Percentiles rank a stretch among this genome's conserved stretches.
phyloP scores from a whole-genome alignment of 495 filamentous ascomycete species.

The Rostrohypoxylon terebratum region DNA sequence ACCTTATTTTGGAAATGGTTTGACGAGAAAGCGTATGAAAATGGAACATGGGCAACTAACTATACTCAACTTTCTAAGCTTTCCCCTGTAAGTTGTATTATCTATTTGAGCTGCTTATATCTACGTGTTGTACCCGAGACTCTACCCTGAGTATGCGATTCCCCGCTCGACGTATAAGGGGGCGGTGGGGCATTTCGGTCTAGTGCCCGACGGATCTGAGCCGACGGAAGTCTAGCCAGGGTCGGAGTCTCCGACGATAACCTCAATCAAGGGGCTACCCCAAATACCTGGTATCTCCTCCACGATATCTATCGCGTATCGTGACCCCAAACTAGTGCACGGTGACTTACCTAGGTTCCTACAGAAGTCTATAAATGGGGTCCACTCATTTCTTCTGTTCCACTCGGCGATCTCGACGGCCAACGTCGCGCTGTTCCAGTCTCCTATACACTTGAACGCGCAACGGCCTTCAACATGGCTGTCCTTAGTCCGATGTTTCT shows the following conservation, averaged over 20 bases:
- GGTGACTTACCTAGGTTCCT: not conserved
- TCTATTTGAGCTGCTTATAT: not conserved
- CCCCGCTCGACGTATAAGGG: not conserved
- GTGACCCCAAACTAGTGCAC: not conserved
- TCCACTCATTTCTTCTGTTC: not conserved
- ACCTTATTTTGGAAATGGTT: not conserved
- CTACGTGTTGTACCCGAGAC: not conserved
- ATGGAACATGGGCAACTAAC: not conserved
- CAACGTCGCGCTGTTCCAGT: not conserved
- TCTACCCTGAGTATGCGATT: not conserved
- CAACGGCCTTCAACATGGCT: not conserved
- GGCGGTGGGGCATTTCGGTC: constrained; percentile 1
- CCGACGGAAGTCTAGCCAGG: not conserved
- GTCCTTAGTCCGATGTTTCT: not conserved
- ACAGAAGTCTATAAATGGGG: not conserved
- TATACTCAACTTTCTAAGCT: not conserved
- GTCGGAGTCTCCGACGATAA: constrained; percentile 8
- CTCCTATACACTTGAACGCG: not conserved
- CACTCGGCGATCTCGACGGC: not conserved
- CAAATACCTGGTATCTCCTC: not conserved
- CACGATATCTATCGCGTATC: not conserved
- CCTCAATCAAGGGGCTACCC: not conserved
- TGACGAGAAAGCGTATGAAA: not conserved
- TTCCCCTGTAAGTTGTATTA: not conserved
- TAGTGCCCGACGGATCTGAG: not conserved